Evolutionary conservation across 345 rosid species (phyloP).

Genomic region (Garcia nutans): DNA sequence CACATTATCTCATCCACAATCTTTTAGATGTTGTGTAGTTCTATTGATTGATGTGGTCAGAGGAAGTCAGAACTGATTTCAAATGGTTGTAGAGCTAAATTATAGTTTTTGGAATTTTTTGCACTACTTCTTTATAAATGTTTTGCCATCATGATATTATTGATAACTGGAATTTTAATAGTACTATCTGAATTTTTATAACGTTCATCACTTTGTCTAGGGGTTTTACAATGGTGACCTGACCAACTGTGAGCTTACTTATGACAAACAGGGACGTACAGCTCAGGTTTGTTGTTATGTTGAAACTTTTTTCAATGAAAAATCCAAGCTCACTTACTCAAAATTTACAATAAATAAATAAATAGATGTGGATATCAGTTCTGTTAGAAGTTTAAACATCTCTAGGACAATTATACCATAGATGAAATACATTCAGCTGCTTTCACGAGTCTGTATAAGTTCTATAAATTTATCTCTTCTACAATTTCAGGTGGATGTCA

Average conservation of each 20-base stretch:
- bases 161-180: neutral
- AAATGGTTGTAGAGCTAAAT: neutral
- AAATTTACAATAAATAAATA: neutral
- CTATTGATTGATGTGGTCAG: neutral
- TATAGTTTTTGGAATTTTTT: neutral
- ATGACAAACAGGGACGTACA: constrained; percentile 91
- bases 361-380: neutral
- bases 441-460: constrained; percentile 1
- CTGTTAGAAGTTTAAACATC: neutral
- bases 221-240: constrained; percentile 80
- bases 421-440: constrained; percentile 8
- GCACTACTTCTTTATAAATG: neutral
- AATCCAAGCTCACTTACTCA: neutral
- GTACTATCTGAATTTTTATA: neutral
- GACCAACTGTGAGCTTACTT: constrained; percentile 64
- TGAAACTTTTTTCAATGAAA: neutral
- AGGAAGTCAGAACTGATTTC: neutral
- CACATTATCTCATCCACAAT: neutral
- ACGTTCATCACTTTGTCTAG: constrained; percentile 35
- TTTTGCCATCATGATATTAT: neutral
- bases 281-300: constrained; percentile 57
- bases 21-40: neutral
- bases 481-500: constrained; percentile 65
- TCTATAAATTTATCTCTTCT: constrained; percentile 10
- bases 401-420: neutral